Conservation (phyloP, 2,329 filamentous ascomycete species). For the Diplocarpon mali region DNA sequence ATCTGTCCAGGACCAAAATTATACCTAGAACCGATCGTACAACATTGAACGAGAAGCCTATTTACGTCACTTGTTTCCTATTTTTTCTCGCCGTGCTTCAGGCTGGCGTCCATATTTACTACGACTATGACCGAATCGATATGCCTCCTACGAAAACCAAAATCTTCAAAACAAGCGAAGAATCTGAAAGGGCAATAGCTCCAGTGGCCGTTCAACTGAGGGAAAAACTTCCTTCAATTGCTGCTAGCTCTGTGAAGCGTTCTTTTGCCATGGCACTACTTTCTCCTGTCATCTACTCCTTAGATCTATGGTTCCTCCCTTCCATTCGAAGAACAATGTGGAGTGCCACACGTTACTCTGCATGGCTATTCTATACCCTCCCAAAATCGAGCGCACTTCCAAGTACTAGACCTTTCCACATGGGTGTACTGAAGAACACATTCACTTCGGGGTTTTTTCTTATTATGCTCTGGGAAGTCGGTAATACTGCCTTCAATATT, state of each 20-base stretch:
- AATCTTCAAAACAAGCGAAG: slow-evolving; percentile 24
- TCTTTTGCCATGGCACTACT: slow-evolving; percentile 32
- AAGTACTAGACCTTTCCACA: slow-evolving; percentile 44
- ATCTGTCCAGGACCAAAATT: slow-evolving; percentile 63
- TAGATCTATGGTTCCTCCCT: slow-evolving; percentile 49
- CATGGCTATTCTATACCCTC: slow-evolving; percentile 64
- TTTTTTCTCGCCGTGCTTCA: slow-evolving; percentile 59
- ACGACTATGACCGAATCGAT: slow-evolving; percentile 55
- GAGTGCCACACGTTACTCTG: slow-evolving; percentile 58
- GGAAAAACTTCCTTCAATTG: slow-evolving; percentile 26
- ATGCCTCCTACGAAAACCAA: slow-evolving; percentile 31
- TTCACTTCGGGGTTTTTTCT: slow-evolving; percentile 55
- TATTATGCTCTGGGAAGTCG: slow-evolving; percentile 62
- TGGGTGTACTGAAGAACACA: slow-evolving; percentile 44
- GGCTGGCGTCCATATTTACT: slow-evolving; percentile 55
- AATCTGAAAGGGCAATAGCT: slow-evolving; percentile 29
- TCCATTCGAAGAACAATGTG: slow-evolving; percentile 54
- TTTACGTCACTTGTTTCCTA: slow-evolving; percentile 68
- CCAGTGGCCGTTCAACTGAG: slow-evolving; percentile 31
- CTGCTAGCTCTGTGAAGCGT: slow-evolving; percentile 24
- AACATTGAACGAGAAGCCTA: slow-evolving; percentile 72
- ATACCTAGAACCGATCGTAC: slow-evolving; percentile 60
- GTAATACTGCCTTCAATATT: slow-evolving; percentile 67
- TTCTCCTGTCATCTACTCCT: slow-evolving; percentile 28
- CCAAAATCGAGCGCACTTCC: slow-evolving; percentile 58